Evolutionary conservation across 305 asterid genomes (phyloP).

Genomic region (Caryopteris hybrid): DNA sequence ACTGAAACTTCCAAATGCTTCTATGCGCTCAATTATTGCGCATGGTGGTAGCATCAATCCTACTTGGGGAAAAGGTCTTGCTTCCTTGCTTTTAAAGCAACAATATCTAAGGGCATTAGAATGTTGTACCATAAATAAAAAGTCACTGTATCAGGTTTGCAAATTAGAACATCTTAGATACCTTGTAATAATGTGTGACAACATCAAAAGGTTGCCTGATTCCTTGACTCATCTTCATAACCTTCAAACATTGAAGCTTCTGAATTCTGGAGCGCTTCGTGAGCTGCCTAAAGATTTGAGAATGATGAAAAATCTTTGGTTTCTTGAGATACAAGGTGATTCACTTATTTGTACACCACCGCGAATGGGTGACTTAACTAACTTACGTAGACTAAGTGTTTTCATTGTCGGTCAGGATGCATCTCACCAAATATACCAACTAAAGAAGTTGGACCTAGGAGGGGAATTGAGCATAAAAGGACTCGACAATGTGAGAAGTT

Average conservation of each 20-base stretch:
- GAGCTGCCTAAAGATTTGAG: too few species aligned
- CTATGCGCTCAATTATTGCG: too few species aligned
- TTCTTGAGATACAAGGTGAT: neutral
- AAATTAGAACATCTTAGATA: too few species aligned
- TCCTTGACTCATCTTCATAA: conserved; percentile 14
- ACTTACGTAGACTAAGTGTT: conserved; percentile 13
- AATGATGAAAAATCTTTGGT: too few species aligned
- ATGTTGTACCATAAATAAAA: too few species aligned
- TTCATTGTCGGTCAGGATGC: conserved; percentile 26
- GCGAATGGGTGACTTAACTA: conserved; percentile 9
- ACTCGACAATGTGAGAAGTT: too few species aligned
- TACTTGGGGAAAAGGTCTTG: neutral
- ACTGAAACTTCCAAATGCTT: neutral
- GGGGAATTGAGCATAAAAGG: too few species aligned
- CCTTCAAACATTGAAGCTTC: too few species aligned
- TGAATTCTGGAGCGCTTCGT: too few species aligned
- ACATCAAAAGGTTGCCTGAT: neutral
- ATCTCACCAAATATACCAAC: neutral
- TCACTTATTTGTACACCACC: conserved; percentile 27
- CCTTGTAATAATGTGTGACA: neutral
- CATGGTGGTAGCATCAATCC: neutral
- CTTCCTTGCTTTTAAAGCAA: conserved; percentile 14
- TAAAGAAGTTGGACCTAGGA: neutral
- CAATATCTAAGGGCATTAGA: too few species aligned
- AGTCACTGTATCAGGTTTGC: too few species aligned